These are phyloP conservation scores for Xylaria sp. DNA, from an alignment of 2,329 filamentous ascomycete species.

Conservation along the genomic window DNA sequence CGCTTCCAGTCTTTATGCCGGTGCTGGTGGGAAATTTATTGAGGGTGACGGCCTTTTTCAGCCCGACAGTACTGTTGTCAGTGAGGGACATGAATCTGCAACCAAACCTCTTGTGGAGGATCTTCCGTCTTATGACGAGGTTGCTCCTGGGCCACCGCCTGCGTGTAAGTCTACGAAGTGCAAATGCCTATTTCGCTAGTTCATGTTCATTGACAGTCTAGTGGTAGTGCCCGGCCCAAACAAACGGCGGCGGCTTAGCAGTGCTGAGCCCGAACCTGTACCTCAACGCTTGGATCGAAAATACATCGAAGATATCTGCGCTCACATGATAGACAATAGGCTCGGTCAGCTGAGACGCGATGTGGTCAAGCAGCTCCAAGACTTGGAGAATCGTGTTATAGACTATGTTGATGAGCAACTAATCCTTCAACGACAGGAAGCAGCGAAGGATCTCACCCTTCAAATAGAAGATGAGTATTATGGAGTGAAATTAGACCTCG, in stretches of 20 bases:
- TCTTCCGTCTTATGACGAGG: constrained; percentile 35
- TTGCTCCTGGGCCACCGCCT: constrained; percentile 24
- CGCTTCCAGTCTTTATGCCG: constrained; percentile 31
- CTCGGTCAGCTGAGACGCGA: constrained; percentile 30
- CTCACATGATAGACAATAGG: constrained; percentile 32
- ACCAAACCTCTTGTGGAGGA: constrained; percentile 27
- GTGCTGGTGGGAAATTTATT: constrained; percentile 30
- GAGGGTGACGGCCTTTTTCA: constrained; percentile 28
- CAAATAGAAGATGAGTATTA: constrained; percentile 32
- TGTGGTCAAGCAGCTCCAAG: constrained; percentile 28
- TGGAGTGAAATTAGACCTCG: constrained; percentile 26
- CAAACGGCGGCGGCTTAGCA: constrained; percentile 29
- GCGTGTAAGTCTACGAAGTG: constrained; percentile 24
- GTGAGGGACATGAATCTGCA: constrained; percentile 14
- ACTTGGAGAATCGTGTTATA: constrained; percentile 34
- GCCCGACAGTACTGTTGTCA: constrained; percentile 5
- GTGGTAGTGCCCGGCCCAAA: constrained; percentile 9
- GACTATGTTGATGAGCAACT: constrained; percentile 35
- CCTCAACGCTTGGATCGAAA: constrained; percentile 27
- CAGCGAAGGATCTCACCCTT: constrained; percentile 6
- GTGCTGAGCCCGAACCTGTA: constrained; percentile 11
- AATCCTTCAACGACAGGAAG: constrained; percentile 22
- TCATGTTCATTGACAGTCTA: constrained; percentile 15
- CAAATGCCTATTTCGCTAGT: not conserved
- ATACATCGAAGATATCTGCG: constrained; percentile 37